These are phyloP conservation scores for Geum urbanum DNA, from an alignment of 306 rosid genomes.

Conservation along the genomic window DNA sequence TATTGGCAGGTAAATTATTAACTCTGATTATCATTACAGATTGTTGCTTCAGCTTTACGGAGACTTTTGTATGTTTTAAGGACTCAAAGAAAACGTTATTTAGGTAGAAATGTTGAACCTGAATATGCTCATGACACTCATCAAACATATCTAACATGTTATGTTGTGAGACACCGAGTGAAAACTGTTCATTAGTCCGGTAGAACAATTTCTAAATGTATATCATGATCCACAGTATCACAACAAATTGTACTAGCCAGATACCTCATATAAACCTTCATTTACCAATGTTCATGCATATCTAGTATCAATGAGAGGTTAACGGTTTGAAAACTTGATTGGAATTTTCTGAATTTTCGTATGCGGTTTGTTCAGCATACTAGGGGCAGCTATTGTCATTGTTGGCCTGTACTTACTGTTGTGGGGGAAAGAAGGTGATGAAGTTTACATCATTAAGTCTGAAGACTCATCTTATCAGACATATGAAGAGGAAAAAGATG, in stretches of 20 bases:
- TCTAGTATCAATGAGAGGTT: neutral
- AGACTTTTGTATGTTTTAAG: too few relatives aligned
- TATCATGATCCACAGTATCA: neutral
- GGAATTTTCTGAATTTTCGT: neutral
- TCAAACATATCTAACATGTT: neutral
- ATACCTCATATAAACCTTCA: neutral
- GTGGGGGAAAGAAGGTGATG: constrained; percentile 77
- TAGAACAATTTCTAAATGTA: neutral
- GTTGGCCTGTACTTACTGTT: constrained; percentile 63
- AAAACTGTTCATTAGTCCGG: neutral
- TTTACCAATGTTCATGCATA: neutral
- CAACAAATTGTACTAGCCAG: neutral
- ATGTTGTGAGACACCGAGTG: neutral
- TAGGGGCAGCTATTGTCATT: constrained; percentile 61
- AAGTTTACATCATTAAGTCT: constrained; percentile 27
- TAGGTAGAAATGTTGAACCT: too few relatives aligned
- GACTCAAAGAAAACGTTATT: too few relatives aligned
- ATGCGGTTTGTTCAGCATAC: constrained; percentile 44
- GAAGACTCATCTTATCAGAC: constrained; percentile 25
- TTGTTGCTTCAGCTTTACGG: too few relatives aligned
- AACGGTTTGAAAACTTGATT: neutral
- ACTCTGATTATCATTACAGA: too few relatives aligned
- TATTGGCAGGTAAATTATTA: constrained; percentile 55
- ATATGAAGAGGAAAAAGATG: constrained; percentile 3
- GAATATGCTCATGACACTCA: neutral